Percentiles rank a stretch among this genome's conserved stretches.
Conservation (phyloP, 805 yeast species). For the Nematodospora valgi region DNA sequence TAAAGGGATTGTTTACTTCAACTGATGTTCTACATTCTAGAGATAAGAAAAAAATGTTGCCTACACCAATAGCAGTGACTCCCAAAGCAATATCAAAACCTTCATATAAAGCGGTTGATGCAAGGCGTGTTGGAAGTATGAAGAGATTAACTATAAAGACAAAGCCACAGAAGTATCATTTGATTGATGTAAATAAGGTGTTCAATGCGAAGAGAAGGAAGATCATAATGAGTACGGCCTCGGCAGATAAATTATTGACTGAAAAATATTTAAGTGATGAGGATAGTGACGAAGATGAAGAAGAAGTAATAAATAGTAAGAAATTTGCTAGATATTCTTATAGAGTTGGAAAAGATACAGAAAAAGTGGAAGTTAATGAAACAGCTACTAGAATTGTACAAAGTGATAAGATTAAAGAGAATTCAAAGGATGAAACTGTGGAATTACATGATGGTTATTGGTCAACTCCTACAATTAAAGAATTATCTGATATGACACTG, state of each 20-base stretch:
- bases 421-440: conserved; percentile 9
- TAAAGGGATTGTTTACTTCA: conserved; percentile 32
- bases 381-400: conserved; percentile 7
- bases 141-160: conserved; percentile 37
- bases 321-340: conserved; percentile 13
- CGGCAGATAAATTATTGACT: conserved; percentile 14
- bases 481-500: conserved; percentile 40
- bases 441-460: conserved; percentile 50
- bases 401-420: conserved; percentile 10
- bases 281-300: conserved; percentile 18
- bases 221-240: conserved; percentile 15
- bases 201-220: conserved; percentile 32
- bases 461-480: conserved; percentile 64
- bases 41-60: conserved; percentile 5
- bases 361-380: conserved; percentile 7
- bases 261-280: conserved; percentile 22
- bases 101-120: conserved; percentile 11
- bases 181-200: conserved; percentile 41
- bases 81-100: conserved; percentile 9
- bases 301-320: conserved; percentile 4
- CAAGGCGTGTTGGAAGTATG: conserved; percentile 23
- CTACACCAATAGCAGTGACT: conserved; percentile 1
- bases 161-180: conserved; percentile 38
- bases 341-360: conserved; percentile 8
- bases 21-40: conserved; percentile 17